Conservation (phyloP, 2,329 filamentous ascomycete species). For the Herpotrichia juniperi region DNA sequence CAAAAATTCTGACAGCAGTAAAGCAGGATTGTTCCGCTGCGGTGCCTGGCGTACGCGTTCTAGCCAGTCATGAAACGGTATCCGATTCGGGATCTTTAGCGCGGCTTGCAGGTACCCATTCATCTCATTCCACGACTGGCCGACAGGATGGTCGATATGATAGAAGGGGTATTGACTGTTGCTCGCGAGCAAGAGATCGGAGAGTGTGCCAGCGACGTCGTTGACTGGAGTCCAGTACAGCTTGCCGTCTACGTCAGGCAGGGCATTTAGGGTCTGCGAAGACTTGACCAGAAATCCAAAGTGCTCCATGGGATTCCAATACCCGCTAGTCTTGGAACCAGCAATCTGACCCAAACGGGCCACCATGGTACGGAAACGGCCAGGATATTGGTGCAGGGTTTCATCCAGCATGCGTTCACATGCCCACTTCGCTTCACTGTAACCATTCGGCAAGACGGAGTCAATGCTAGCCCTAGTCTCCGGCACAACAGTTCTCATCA, state of each 20-base stretch:
- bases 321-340: slow-evolving; percentile 55
- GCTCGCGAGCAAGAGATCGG: slow-evolving; percentile 38
- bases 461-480: slow-evolving; percentile 50
- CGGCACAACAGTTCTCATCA: slow-evolving; percentile 42
- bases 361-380: slow-evolving; percentile 50
- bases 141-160: slow-evolving; percentile 52
- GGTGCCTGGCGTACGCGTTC: slow-evolving; percentile 32
- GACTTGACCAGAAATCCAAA: slow-evolving; percentile 58
- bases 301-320: slow-evolving; percentile 62
- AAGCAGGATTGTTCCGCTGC: slow-evolving; percentile 34
- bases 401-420: slow-evolving; percentile 57
- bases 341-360: slow-evolving; percentile 60
- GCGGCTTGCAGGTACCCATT: slow-evolving; percentile 37
- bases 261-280: slow-evolving; percentile 49
- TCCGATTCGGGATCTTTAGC: slow-evolving; percentile 28
- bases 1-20: slow-evolving; percentile 34
- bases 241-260: slow-evolving; percentile 50
- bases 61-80: slow-evolving; percentile 51
- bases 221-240: slow-evolving; percentile 56
- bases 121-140: slow-evolving; percentile 49
- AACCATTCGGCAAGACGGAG: slow-evolving; percentile 52
- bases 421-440: slow-evolving; percentile 57
- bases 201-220: slow-evolving; percentile 37
- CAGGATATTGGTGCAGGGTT: slow-evolving; percentile 52
- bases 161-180: slow-evolving; percentile 42